Conservation (phyloP, 1,284 basidiomycete genomes). For the Porphyrellus sp. region DNA sequence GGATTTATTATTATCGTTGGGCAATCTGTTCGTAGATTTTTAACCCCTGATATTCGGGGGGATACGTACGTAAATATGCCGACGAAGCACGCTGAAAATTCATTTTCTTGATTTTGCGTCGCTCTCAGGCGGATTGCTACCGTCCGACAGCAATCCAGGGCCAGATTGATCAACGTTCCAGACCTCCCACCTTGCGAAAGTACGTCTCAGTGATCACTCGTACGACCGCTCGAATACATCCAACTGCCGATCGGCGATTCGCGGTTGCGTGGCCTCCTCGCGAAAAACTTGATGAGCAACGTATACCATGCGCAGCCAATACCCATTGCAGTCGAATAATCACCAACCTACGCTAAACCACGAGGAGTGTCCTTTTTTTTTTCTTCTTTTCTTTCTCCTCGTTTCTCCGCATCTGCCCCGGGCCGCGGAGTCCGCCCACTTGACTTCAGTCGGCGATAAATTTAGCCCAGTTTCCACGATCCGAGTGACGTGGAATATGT, state of each 20-base stretch:
- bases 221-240: not conserved
- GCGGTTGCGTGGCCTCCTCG: slow-evolving; percentile 27
- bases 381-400: not conserved
- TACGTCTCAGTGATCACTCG: not conserved
- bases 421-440: slow-evolving; percentile 29
- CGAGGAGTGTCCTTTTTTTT: not conserved
- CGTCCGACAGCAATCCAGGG: not conserved
- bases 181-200: not conserved
- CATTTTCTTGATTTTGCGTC: slow-evolving; percentile 25
- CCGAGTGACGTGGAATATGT: slow-evolving; percentile 15
- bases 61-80: slow-evolving; percentile 55
- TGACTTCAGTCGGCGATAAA: slow-evolving; percentile 35
- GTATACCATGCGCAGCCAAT: slow-evolving; percentile 1
- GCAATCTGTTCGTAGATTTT: slow-evolving; percentile 45
- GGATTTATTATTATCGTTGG: slow-evolving; percentile 59
- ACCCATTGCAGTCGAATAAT: not conserved
- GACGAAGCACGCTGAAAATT: slow-evolving; percentile 24
- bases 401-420: slow-evolving; percentile 3
- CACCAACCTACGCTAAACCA: not conserved
- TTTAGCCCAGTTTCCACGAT: slow-evolving; percentile 26
- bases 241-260: slow-evolving; percentile 28
- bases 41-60: slow-evolving; percentile 55
- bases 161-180: not conserved
- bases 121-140: slow-evolving; percentile 24
- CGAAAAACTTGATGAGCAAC: slow-evolving; percentile 14